phyloP scores from a whole-genome alignment of 2,329 filamentous ascomycete species.

The Fusarium sp. region DNA sequence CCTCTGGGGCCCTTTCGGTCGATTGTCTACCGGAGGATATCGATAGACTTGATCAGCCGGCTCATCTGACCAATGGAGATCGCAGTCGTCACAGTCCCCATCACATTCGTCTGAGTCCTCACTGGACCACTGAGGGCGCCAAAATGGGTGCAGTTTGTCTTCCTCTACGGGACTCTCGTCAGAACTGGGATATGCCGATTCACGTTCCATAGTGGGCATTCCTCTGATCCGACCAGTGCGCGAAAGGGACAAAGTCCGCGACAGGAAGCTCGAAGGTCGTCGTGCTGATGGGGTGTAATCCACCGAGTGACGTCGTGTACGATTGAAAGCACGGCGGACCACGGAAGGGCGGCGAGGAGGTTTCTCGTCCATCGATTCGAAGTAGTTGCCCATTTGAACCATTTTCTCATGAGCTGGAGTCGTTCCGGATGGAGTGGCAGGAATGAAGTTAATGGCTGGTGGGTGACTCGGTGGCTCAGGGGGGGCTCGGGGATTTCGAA shows the following conservation, averaged over 20 bases:
- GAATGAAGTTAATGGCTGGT: conserved; percentile 67
- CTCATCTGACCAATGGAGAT: conserved; percentile 46
- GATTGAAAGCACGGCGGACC: conserved; percentile 64
- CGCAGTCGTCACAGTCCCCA: conserved; percentile 45
- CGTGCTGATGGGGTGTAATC: conserved; percentile 56
- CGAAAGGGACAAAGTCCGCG: conserved; percentile 66
- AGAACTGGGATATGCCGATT: conserved; percentile 54
- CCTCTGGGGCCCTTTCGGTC: conserved; percentile 57
- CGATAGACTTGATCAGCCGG: conserved; percentile 55
- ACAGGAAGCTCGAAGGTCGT: conserved; percentile 57
- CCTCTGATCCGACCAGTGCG: conserved; percentile 47
- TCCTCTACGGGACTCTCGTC: conserved; percentile 63
- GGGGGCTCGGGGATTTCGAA: conserved; percentile 70
- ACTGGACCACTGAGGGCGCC: conserved; percentile 65
- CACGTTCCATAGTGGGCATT: conserved; percentile 44
- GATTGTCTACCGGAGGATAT: conserved; percentile 62
- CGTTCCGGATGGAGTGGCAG: conserved; percentile 69
- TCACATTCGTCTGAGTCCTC: conserved; percentile 45
- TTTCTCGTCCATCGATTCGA: conserved; percentile 59
- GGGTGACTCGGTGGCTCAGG: conserved; percentile 61
- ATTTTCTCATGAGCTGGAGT: conserved; percentile 66
- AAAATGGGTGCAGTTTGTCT: conserved; percentile 68
- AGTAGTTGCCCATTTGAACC: conserved; percentile 64
- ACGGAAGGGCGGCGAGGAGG: conserved; percentile 61
- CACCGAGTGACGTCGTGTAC: conserved; percentile 57